Conservation (phyloP, 352 stramenopile genomes). For the Globisporangium lucens region DNA sequence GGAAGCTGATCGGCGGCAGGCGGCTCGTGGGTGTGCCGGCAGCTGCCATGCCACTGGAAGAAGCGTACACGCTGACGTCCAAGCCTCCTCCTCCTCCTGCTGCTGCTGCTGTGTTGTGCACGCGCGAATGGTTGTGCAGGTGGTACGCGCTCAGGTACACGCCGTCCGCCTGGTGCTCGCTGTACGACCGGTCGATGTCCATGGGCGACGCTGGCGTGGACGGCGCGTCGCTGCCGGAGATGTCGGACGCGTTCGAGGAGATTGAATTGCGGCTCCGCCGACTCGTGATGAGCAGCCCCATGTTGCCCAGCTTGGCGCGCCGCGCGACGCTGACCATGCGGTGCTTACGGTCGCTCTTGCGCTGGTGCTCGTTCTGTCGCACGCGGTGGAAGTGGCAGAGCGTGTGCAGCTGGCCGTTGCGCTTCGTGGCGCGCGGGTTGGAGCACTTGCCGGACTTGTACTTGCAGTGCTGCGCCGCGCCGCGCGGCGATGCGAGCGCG, state of each 20-base stretch:
- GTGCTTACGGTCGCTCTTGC: conserved; percentile 87
- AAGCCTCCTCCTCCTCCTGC: background rate
- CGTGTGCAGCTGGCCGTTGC: conserved; percentile 82
- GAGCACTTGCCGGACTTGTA: conserved; percentile 87
- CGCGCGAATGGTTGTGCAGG: conserved; percentile 11
- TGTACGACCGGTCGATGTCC: conserved; percentile 19
- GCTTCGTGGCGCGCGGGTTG: conserved; percentile 80
- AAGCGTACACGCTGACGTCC: background rate
- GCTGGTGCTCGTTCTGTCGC: conserved; percentile 83
- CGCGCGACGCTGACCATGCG: conserved; percentile 74
- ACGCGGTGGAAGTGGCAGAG: conserved; percentile 84
- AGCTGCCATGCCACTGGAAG: background rate
- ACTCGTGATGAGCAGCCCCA: conserved; percentile 38
- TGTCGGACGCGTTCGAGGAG: conserved; percentile 28
- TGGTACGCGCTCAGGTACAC: conserved; percentile 13
- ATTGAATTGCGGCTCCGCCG: conserved; percentile 23
- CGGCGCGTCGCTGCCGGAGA: conserved; percentile 24
- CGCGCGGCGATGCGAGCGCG: conserved; percentile 35
- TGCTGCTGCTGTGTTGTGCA: conserved; percentile 14
- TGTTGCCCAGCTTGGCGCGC: conserved; percentile 65
- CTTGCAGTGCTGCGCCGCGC: conserved; percentile 63
- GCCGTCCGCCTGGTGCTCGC: conserved; percentile 11
- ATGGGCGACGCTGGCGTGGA: conserved; percentile 37
- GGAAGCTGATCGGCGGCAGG: conserved; percentile 72
- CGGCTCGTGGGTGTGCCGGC: conserved; percentile 30